Conservation (phyloP, 768 basidiomycete species). For the Phlebiopsis flavidoalba region DNA sequence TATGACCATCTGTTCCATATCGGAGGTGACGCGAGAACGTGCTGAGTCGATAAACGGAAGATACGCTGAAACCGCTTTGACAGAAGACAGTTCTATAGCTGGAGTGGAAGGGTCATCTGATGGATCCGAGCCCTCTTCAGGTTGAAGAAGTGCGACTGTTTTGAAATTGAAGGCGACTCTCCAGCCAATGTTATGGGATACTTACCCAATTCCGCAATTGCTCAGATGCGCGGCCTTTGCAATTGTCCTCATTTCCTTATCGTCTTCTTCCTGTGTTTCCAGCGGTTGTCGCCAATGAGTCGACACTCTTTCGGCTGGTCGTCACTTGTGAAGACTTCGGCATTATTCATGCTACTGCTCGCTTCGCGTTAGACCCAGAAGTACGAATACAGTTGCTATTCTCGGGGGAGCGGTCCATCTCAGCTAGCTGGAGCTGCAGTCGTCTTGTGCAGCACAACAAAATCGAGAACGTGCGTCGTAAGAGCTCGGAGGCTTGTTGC, state of each 20-base stretch:
- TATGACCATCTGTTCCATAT: slow-evolving; percentile 92
- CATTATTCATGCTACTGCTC: slow-evolving; percentile 9
- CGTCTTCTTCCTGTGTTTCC: slow-evolving; percentile 46
- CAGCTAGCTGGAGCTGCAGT: slow-evolving; percentile 80
- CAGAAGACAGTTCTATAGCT: slow-evolving; percentile 53
- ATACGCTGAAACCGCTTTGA: slow-evolving; percentile 67
- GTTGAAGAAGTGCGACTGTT: slow-evolving; percentile 1
- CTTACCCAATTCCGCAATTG: slow-evolving; percentile 85
- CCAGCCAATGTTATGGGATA: slow-evolving; percentile 1
- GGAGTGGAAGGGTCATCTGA: background rate
- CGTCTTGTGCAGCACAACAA: slow-evolving; percentile 74
- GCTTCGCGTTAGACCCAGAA: background rate
- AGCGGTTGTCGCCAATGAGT: slow-evolving; percentile 12
- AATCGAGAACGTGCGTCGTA: slow-evolving; percentile 84
- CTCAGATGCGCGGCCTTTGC: slow-evolving; percentile 95
- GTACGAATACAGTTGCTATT: background rate
- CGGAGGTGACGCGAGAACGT: slow-evolving; percentile 61
- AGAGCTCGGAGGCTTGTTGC: slow-evolving; percentile 78
- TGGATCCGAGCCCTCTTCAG: background rate
- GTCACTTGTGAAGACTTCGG: slow-evolving; percentile 4
- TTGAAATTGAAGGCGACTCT: background rate
- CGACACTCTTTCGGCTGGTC: slow-evolving; percentile 2
- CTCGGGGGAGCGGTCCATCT: slow-evolving; percentile 37
- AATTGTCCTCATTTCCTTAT: slow-evolving; percentile 81
- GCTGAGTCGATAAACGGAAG: slow-evolving; percentile 70